Percentiles rank a stretch among this genome's conserved stretches.
Conservation (phyloP, 2,329 filamentous ascomycete species). For the Phyllosticta paracitricarpa region DNA sequence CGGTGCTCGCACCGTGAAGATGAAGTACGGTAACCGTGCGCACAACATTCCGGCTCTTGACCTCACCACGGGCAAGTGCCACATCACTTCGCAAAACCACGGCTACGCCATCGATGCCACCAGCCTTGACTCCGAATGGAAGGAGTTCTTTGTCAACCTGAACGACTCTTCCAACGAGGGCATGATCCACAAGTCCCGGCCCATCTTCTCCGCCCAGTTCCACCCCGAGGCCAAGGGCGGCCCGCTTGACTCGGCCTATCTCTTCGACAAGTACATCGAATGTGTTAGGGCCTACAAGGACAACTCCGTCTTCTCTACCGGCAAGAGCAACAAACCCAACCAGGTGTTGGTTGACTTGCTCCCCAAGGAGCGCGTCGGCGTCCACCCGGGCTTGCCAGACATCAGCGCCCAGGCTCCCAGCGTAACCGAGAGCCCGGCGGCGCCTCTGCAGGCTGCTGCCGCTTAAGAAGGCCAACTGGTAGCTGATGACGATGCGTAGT, state of each 20-base stretch:
- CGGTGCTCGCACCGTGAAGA: conserved; percentile 85
- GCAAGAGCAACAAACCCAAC: conserved; percentile 78
- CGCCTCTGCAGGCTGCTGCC: conserved; percentile 10
- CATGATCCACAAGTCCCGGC: conserved; percentile 90
- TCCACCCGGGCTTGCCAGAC: conserved; percentile 38
- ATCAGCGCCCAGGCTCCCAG: conserved; percentile 12
- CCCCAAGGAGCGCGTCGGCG: conserved; percentile 88
- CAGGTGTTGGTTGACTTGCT: conserved; percentile 84
- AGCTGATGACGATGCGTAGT: conserved; percentile 32
- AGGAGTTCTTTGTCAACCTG: conserved; percentile 97
- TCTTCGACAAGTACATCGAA: conserved; percentile 94
- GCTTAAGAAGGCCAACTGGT: background rate
- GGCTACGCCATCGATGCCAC: conserved; percentile 87
- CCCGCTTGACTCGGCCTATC: conserved; percentile 86
- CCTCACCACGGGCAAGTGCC: conserved; percentile 90
- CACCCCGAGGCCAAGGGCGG: conserved; percentile 97
- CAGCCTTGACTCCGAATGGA: conserved; percentile 78
- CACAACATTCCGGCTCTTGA: conserved; percentile 97
- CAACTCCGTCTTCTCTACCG: conserved; percentile 56
- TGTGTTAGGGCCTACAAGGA: conserved; percentile 85
- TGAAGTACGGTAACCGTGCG: conserved; percentile 98
- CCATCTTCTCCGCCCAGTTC: conserved; percentile 98
- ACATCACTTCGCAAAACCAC: conserved; percentile 98
- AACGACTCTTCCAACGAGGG: conserved; percentile 97
- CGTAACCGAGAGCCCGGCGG: conserved; percentile 2